Percentiles rank a stretch among this genome's conserved stretches.
phyloP scores from a whole-genome alignment of 2,329 filamentous ascomycete species.

The Metarhizium robertsii region DNA sequence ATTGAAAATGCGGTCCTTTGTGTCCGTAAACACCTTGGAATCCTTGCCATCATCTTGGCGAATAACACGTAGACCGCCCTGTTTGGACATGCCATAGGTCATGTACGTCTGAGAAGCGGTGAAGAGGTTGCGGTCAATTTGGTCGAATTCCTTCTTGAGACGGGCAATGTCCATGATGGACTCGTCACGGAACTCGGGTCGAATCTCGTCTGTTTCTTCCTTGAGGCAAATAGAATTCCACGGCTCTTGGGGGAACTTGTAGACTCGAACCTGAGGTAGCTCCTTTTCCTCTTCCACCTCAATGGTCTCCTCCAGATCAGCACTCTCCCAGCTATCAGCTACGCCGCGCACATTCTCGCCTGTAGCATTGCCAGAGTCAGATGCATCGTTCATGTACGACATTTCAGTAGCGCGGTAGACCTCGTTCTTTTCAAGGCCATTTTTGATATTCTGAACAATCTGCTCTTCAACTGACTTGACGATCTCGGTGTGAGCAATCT shows the following conservation, averaged over 20 bases:
- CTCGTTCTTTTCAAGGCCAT: conserved; percentile 44
- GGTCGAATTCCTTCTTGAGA: conserved; percentile 95
- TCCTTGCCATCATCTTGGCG: conserved; percentile 89
- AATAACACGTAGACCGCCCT: conserved; percentile 86
- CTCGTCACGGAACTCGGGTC: conserved; percentile 63
- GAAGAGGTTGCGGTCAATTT: conserved; percentile 88
- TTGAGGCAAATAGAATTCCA: conserved; percentile 83
- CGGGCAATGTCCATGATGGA: conserved; percentile 86
- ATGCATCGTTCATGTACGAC: conserved; percentile 34
- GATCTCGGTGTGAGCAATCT: not conserved
- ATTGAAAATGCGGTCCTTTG: conserved; percentile 90
- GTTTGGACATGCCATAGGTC: conserved; percentile 87
- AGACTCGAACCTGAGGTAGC: conserved; percentile 63
- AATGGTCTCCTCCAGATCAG: conserved; percentile 60
- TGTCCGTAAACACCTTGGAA: conserved; percentile 83
- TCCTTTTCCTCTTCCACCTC: conserved; percentile 62
- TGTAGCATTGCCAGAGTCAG: conserved; percentile 36
- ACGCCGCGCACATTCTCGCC: conserved; percentile 51
- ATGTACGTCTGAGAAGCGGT: conserved; percentile 87
- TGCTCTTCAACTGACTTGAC: conserved; percentile 10
- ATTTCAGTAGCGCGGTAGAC: conserved; percentile 32
- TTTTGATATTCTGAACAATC: conserved; percentile 29
- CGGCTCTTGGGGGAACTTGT: conserved; percentile 93
- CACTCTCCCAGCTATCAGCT: conserved; percentile 88
- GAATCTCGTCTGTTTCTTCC: conserved; percentile 42